Evolutionary conservation across 345 rosid species (phyloP).

Genomic region (Acer yangbiense): DNA sequence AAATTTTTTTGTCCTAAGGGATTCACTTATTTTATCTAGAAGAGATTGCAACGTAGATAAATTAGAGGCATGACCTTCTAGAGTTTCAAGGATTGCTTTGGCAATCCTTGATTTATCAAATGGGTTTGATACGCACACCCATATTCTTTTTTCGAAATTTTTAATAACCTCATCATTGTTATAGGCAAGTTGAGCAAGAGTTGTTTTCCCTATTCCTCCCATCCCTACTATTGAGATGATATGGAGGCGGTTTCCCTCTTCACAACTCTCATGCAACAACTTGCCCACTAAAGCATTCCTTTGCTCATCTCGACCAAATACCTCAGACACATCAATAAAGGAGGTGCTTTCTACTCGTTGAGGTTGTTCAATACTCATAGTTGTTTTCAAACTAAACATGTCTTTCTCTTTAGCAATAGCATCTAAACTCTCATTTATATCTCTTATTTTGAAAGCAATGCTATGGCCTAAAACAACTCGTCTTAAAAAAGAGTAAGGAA

Average conservation of each 20-base stretch:
- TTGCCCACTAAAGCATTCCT: not conserved
- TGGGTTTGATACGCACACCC: no score
- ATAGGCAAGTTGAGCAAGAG: not conserved
- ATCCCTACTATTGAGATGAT: constrained; percentile 7
- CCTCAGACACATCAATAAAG: not conserved
- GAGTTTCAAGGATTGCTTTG: no score
- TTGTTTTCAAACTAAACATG: not conserved
- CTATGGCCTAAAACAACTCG: not conserved
- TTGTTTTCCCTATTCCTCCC: not conserved
- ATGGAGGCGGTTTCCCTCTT: not conserved
- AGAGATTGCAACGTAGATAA: no score
- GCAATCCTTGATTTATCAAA: no score
- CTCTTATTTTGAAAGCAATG: constrained; percentile 7
- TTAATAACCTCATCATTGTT: not conserved
- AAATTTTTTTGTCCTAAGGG: not conserved
- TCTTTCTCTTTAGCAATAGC: not conserved
- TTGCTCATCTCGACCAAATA: not conserved
- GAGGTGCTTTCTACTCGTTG: not conserved
- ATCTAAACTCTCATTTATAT: not conserved
- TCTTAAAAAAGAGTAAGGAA: not conserved
- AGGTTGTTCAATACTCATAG: not conserved
- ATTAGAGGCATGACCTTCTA: no score
- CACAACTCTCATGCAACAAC: not conserved
- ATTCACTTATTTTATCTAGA: not conserved
- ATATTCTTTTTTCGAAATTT: no score